phyloP scores from a whole-genome alignment of 768 basidiomycete species.

The Coprinellus micaceus region DNA sequence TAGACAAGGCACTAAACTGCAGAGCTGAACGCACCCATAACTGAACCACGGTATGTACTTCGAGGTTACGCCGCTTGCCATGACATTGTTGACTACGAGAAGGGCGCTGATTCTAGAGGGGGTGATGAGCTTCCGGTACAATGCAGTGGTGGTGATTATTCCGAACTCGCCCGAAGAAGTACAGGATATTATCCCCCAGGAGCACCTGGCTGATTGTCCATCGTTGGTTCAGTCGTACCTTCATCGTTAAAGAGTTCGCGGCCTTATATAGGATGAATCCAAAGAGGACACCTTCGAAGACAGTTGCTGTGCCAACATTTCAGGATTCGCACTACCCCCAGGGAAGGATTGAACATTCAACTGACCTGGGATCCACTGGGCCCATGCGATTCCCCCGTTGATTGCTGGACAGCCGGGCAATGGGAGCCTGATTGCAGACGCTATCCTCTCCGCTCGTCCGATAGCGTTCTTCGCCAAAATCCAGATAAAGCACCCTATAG shows the following conservation, averaged over 20 bases:
- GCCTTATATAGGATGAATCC: conserved; percentile 37
- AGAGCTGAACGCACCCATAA: conserved; percentile 29
- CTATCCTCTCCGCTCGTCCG: conserved; percentile 32
- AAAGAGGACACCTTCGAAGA: conserved; percentile 41
- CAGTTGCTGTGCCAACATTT: conserved; percentile 27
- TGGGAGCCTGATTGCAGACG: conserved; percentile 31
- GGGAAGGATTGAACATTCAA: neutral
- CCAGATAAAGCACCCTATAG: conserved; percentile 39
- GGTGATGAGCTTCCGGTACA: neutral
- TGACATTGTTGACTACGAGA: conserved; percentile 43
- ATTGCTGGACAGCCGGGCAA: conserved; percentile 40
- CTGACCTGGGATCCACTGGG: conserved; percentile 42
- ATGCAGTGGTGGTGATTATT: neutral
- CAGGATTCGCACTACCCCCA: neutral
- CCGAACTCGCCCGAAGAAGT: conserved; percentile 38
- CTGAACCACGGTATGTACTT: conserved; percentile 50
- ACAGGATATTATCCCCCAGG: conserved; percentile 41
- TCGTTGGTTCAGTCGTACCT: conserved; percentile 20
- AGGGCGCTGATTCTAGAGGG: conserved; percentile 31
- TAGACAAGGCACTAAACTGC: neutral
- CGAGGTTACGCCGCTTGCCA: conserved; percentile 33
- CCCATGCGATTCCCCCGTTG: conserved; percentile 41
- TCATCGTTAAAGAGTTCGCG: conserved; percentile 20
- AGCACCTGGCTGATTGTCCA: conserved; percentile 32
- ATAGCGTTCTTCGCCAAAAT: conserved; percentile 38